Percentiles rank a stretch among this genome's conserved stretches.
These are phyloP conservation scores for Usnea hakonensis DNA, from an alignment of 495 filamentous ascomycete species.

Conservation along the genomic window DNA sequence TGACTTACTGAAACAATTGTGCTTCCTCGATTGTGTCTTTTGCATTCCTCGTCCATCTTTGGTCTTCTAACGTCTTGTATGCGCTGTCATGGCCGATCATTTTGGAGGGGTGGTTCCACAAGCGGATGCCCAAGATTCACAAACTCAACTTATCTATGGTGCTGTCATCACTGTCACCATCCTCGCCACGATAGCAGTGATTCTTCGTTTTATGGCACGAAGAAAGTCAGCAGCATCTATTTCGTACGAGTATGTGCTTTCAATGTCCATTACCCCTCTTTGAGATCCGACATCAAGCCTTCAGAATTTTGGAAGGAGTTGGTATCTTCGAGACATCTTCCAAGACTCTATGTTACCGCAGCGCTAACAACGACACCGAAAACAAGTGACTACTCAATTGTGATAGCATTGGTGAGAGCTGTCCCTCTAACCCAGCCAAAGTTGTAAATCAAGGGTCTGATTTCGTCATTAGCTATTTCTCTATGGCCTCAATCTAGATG, in stretches of 20 bases:
- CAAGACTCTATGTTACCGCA: neutral
- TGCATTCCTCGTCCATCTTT: neutral
- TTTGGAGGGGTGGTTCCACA: neutral
- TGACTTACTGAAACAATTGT: neutral
- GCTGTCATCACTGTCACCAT: conserved; percentile 2
- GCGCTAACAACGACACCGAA: neutral
- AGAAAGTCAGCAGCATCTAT: neutral
- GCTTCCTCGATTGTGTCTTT: neutral
- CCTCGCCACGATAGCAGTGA: conserved; percentile 10
- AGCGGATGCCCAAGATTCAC: neutral
- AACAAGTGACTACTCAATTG: conserved; percentile 7
- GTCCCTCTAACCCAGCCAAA: neutral
- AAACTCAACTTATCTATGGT: neutral
- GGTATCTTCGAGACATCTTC: neutral
- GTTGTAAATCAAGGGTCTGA: neutral
- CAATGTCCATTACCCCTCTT: neutral
- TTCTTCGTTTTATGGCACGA: conserved; percentile 14
- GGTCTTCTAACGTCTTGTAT: neutral
- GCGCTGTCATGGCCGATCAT: neutral
- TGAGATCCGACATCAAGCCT: neutral
- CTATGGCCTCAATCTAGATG: neutral
- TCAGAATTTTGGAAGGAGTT: neutral
- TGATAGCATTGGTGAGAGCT: conserved; percentile 6
- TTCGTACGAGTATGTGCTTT: conserved; percentile 3
- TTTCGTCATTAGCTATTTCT: neutral